Evolutionary conservation across 2,329 filamentous ascomycete species (phyloP), one percentile per base, ranked within the genome.

Genomic region (Reticulascus tulasneorum): DNA sequence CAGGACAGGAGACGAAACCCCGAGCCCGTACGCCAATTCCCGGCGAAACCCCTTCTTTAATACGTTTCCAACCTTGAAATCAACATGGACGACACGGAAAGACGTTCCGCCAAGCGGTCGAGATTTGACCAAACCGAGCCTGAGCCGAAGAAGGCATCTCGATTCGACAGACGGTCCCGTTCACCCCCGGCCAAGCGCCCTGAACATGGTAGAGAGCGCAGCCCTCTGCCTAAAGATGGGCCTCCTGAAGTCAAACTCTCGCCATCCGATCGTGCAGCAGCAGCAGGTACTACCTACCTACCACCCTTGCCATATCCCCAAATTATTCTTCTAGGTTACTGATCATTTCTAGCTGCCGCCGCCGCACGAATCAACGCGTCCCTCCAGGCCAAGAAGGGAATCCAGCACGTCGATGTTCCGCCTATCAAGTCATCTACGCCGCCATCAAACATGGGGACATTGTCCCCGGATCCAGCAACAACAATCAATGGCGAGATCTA

Each of bases 91-190:
- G 87, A 93, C 53, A 74, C 83, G 46, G 85, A 90, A 50, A 77
- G 82, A 57, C 79, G 80, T 44, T 71, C 70, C 42, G 69, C 72
- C 42, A 94, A 94, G 71, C 84, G 89, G 45, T 95, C 89, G 55
- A 88, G 91, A 61, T 96, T 97, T 64, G 91, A 97, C 59, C 87
- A 94, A 62, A 93, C 82, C 29, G 87, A 91, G 58, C 81, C 86
- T 6, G 87, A 93, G 55, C 79, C 84, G 38, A 83, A 82, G 54
- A 75, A 81, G 50, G 56, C 75, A 27, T 94, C 89, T 32, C 79
- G 90, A 58, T 96, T 95, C 63, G 91, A 96, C 64, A 81, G 90
- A 52, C 84, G 93, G 52, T 97, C 93, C 40, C 84, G 88, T 47
- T 95, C 89, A 21, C 89, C 89, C 16, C 75, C 79, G 18, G 63